Evolutionary conservation across 805 yeast genomes (phyloP).

Genomic region (Yarrowia sp.): DNA sequence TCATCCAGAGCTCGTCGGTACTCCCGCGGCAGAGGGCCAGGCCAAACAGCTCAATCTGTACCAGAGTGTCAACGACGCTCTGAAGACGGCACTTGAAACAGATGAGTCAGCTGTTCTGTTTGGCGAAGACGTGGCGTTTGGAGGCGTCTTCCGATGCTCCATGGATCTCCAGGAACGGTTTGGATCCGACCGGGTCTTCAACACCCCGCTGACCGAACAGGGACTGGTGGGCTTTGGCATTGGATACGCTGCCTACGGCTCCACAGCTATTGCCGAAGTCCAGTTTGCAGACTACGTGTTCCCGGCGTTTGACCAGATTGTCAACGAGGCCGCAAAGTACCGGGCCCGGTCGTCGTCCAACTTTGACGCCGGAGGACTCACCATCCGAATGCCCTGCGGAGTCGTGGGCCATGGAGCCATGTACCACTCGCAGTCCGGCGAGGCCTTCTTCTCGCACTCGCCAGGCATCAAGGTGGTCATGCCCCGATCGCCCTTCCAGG

Average conservation of each 20-base stretch:
- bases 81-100: conserved; percentile 82
- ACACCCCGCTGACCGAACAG: conserved; percentile 94
- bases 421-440: conserved; percentile 90
- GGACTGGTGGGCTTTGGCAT: conserved; percentile 86
- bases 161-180: conserved; percentile 85
- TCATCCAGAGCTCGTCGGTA: conserved; percentile 30
- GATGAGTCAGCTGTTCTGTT: conserved; percentile 84
- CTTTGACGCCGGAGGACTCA: conserved; percentile 80
- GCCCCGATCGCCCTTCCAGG: conserved; percentile 87
- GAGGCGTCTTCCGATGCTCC: conserved; percentile 92
- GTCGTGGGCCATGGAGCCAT: conserved; percentile 98
- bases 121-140: conserved; percentile 96
- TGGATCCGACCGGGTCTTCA: conserved; percentile 81
- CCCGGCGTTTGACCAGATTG: conserved; percentile 94
- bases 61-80: conserved; percentile 82
- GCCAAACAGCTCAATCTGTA: conserved; percentile 36
- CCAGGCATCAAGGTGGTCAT: conserved; percentile 91
- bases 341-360: conserved; percentile 92
- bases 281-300: conserved; percentile 96
- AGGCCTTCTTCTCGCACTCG: conserved; percentile 91
- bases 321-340: conserved; percentile 94
- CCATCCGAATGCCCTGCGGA: conserved; percentile 95
- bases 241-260: conserved; percentile 83
- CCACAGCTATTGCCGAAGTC: conserved; percentile 89
- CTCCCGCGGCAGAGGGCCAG: conserved; percentile 27